Base-by-base conservation (phyloP, 805 yeast species). In the Ogataea nonfermentans region DNA sequence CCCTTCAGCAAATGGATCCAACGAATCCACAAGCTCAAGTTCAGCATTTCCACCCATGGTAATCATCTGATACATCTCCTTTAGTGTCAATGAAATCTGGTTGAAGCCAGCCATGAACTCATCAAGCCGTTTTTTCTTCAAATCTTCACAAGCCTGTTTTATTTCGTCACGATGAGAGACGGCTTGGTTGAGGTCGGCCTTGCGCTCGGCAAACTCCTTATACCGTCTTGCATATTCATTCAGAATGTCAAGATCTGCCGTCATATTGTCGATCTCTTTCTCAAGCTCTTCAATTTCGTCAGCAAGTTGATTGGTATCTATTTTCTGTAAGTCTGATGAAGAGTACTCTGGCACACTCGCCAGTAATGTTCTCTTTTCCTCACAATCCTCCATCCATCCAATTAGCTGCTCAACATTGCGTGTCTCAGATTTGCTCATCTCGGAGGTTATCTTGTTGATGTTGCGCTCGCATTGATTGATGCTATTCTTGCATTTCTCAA, bases 31-130 rank as follows among this genome's bases (percentile, higher is more conserved):
- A 31, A 91, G 72, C 61, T 93, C 99, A 24, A 93, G 71, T 61
- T 93, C 99, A 0, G 99, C 99, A 67, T 91, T 93, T 24, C 99
- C 99, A 19, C 99, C 99, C 95, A 91, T 89, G 1, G 99, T 93
- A 45, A 93, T 93, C 95, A 93, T 86, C 57, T 90, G 95, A 56
- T 93, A 93, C 98, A 93, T 90, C 54, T 88, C 96, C 60, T 91
- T 93, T 48, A 93, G 73, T 6, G 95, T 85, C 59, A 80, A 70
- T 1, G 97, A 88, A 20, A 93, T 93, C 14, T 79, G 73, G 49
- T 81, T 77, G 66, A 95, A 93, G 0, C 99, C 99, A 46, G 76
- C 78, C 95, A 89, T 89, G 56, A 93, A 93, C 61, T 93, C 97
- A 46, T 81, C 89, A 38, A 84, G 70, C 37, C 98, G 70, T 43